phyloP scores from a whole-genome alignment of 1,284 basidiomycete genomes.

The Trametes versicolor region DNA sequence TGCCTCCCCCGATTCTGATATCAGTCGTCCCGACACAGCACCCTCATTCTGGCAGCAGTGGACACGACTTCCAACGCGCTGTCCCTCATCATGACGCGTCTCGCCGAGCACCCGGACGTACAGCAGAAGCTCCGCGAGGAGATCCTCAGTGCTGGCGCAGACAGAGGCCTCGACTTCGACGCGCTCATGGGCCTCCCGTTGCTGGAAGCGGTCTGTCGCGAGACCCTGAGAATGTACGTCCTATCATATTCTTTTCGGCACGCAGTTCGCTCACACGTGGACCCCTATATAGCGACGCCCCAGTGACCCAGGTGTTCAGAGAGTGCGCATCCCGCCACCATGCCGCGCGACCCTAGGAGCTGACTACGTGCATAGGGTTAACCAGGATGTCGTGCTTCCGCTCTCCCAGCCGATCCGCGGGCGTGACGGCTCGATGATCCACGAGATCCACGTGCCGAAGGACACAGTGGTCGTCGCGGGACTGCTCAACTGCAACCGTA shows the following conservation, averaged over 20 bases:
- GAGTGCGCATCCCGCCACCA: slow-evolving; percentile 14
- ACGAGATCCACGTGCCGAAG: slow-evolving; percentile 31
- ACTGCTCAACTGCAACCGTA: slow-evolving; percentile 25
- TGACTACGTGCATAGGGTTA: slow-evolving; percentile 6
- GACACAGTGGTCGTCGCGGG: slow-evolving; percentile 27
- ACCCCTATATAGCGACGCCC: slow-evolving; percentile 14
- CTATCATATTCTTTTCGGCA: neutral
- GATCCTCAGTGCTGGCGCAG: slow-evolving; percentile 30
- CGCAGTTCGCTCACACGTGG: too few relatives aligned
- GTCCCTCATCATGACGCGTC: slow-evolving; percentile 38
- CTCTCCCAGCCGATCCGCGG: slow-evolving; percentile 29
- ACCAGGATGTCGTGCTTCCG: slow-evolving; percentile 27
- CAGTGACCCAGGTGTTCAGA: slow-evolving; percentile 20
- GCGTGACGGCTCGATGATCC: slow-evolving; percentile 25
- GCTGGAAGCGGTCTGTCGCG: slow-evolving; percentile 46
- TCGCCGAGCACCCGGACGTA: slow-evolving; percentile 31
- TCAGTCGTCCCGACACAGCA: slow-evolving; percentile 17
- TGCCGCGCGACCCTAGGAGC: too few relatives aligned
- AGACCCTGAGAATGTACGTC: slow-evolving; percentile 42
- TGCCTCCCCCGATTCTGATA: slow-evolving; percentile 28
- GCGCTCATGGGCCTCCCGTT: slow-evolving; percentile 42
- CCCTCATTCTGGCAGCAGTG: slow-evolving; percentile 40
- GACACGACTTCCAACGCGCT: slow-evolving; percentile 44
- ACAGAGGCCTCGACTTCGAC: slow-evolving; percentile 39
- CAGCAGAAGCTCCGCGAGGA: slow-evolving; percentile 40